Evolutionary conservation across 257 asterid species (phyloP).

Genomic region (Leptodermis oblonga): DNA sequence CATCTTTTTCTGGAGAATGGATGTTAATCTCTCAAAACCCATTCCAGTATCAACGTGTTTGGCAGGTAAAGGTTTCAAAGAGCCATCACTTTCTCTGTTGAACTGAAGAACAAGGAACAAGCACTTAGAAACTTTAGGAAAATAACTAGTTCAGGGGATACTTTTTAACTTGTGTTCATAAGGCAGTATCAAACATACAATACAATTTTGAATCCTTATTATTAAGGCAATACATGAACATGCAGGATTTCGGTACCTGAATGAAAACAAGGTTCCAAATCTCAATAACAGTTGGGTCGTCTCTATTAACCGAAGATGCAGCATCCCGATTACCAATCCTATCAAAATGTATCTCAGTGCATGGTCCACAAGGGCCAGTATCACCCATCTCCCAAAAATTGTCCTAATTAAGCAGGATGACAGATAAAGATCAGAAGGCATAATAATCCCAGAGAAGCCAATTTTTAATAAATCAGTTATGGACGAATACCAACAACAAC

Average conservation of each 20-base stretch:
- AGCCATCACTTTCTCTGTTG: conserved; percentile 84
- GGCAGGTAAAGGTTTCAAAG: conserved; percentile 88
- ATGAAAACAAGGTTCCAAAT: conserved; percentile 98
- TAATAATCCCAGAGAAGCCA: background rate
- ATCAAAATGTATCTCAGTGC: conserved; percentile 94
- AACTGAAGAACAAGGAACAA: conserved; percentile 43
- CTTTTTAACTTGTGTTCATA: background rate
- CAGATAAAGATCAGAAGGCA: background rate
- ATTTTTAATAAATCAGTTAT: background rate
- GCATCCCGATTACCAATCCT: conserved; percentile 96
- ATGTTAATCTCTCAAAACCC: conserved; percentile 98
- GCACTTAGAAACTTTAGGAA: background rate
- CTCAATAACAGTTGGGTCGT: conserved; percentile 95
- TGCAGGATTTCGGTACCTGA: conserved; percentile 46
- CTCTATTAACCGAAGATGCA: conserved; percentile 75
- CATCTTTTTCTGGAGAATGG: conserved; percentile 92
- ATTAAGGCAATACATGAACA: background rate
- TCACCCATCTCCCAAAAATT: conserved; percentile 99
- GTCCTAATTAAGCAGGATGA: conserved; percentile 46
- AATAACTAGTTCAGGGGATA: background rate
- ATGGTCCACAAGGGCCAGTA: conserved; percentile 99
- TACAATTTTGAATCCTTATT: background rate
- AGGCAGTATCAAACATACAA: background rate
- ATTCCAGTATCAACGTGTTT: conserved; percentile 97
- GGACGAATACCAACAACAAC: too few species aligned